Conservation (phyloP, 305 asterid species). For the Vinca major region DNA sequence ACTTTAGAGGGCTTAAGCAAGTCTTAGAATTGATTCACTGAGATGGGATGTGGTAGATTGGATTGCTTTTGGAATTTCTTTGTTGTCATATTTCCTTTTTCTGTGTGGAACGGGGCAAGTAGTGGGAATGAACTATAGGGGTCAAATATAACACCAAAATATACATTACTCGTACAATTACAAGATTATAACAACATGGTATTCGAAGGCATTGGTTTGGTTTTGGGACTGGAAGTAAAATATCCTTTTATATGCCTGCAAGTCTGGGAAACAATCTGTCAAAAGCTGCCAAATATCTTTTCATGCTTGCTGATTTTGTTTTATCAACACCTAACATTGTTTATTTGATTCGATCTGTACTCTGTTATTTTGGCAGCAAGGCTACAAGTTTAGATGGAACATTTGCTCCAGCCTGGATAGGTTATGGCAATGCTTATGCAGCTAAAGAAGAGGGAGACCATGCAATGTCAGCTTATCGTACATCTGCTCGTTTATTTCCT, state of each 20-base stretch:
- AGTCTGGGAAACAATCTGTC: background rate
- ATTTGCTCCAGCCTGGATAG: slow-evolving; percentile 97
- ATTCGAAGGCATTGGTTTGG: background rate
- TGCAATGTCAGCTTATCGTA: slow-evolving; percentile 98
- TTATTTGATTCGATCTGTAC: background rate
- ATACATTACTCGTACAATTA: background rate
- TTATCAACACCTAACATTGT: background rate
- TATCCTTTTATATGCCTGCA: background rate
- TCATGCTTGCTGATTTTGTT: background rate
- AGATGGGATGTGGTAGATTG: background rate
- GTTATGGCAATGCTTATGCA: slow-evolving; percentile 91
- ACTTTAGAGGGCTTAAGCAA: background rate
- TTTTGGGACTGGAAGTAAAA: slow-evolving; percentile 5
- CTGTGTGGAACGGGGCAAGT: background rate
- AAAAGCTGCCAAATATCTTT: background rate
- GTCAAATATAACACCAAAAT: background rate
- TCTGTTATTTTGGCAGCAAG: slow-evolving; percentile 52
- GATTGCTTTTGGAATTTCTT: background rate
- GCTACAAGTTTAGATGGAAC: slow-evolving; percentile 94
- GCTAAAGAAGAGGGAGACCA: slow-evolving; percentile 99
- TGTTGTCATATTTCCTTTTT: background rate
- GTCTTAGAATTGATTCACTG: background rate
- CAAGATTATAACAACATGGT: background rate
- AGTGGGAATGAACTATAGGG: background rate
- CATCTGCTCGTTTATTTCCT: slow-evolving; percentile 98